phyloP scores from a whole-genome alignment of 257 asterid species.

The Forsythia viridissima region DNA sequence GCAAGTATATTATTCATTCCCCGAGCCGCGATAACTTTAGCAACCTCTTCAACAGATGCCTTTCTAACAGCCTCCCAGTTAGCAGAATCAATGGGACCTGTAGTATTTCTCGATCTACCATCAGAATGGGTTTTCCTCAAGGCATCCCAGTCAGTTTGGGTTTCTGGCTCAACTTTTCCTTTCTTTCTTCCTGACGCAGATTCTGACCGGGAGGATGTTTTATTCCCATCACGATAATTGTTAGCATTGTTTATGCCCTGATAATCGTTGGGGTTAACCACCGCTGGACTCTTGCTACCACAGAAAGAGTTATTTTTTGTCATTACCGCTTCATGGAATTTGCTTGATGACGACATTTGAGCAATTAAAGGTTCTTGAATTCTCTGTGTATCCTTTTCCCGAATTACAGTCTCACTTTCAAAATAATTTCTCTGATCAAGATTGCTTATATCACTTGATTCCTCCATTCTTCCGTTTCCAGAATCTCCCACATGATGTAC shows the following conservation, averaged over 20 bases:
- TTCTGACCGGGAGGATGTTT: neutral
- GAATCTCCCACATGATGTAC: neutral
- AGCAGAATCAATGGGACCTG: conserved; percentile 36
- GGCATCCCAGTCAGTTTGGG: conserved; percentile 44
- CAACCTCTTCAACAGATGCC: conserved; percentile 35
- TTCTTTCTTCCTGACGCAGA: conserved; percentile 13
- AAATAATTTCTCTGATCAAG: neutral
- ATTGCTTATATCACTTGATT: neutral
- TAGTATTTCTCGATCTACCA: conserved; percentile 10
- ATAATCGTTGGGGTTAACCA: neutral
- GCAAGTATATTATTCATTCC: conserved; percentile 54
- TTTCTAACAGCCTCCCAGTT: conserved; percentile 61
- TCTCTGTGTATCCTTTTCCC: conserved; percentile 2
- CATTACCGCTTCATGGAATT: neutral
- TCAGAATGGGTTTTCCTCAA: conserved; percentile 33
- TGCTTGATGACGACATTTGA: conserved; percentile 1
- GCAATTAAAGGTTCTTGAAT: neutral
- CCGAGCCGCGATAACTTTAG: conserved; percentile 34
- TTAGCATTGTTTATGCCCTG: neutral
- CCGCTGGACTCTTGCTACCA: neutral
- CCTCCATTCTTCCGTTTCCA: neutral
- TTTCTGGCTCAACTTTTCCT: conserved; percentile 12
- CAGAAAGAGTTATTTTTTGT: neutral
- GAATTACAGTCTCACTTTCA: neutral
- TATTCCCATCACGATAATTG: neutral